phyloP scores from a whole-genome alignment of 331 rosid genomes.

The Dryas integrifolia region DNA sequence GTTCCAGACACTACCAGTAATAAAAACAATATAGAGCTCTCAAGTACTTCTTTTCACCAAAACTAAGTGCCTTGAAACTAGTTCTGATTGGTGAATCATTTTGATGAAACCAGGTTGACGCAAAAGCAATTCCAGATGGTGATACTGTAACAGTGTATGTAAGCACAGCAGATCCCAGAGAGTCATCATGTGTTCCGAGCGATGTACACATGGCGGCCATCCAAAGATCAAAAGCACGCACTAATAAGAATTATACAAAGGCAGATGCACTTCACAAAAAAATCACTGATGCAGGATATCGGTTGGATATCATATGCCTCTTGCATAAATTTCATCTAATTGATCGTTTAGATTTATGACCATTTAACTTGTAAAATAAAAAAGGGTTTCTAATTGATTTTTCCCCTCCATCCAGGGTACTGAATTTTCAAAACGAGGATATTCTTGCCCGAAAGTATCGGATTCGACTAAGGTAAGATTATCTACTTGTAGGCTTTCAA shows the following conservation, averaged over 20 bases:
- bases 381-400: background rate
- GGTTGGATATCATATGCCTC: conserved; percentile 30
- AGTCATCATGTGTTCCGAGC: conserved; percentile 55
- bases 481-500: background rate
- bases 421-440: conserved; percentile 54
- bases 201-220: conserved; percentile 52
- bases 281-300: conserved; percentile 69
- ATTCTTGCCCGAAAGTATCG: conserved; percentile 76
- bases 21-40: conserved; percentile 11
- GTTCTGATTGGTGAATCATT: conserved; percentile 18
- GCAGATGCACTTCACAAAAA: conserved; percentile 76
- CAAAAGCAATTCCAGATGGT: conserved; percentile 85
- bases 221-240: conserved; percentile 61
- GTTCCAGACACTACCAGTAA: conserved; percentile 71
- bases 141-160: conserved; percentile 89
- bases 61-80: background rate
- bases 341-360: background rate
- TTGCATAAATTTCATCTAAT: background rate
- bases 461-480: conserved; percentile 71
- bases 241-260: conserved; percentile 37
- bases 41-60: background rate
- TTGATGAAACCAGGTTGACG: conserved; percentile 58
- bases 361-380: too few relatives aligned
- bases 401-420: conserved; percentile 43
- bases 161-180: conserved; percentile 68